Evolutionary conservation across 352 stramenopile species (phyloP).

Genomic region (Phytopythium chamaehyphon): DNA sequence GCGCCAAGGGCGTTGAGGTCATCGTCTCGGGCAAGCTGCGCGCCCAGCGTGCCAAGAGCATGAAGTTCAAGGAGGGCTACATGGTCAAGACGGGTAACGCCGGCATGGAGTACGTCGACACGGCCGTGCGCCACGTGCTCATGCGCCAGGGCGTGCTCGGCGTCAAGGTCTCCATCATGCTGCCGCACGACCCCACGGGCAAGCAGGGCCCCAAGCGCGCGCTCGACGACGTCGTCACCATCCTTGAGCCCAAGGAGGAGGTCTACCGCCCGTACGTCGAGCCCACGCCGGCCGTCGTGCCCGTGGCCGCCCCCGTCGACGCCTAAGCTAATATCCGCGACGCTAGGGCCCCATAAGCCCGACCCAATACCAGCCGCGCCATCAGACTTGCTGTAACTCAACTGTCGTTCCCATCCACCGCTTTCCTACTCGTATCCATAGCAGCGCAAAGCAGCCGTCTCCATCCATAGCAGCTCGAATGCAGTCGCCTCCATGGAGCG

Average conservation of each 20-base stretch:
- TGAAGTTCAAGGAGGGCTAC: constrained; percentile 99
- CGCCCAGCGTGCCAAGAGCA: constrained; percentile 98
- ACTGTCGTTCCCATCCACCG: background rate
- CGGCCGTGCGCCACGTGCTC: constrained; percentile 97
- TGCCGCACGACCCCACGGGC: constrained; percentile 97
- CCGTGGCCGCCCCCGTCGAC: constrained; percentile 19
- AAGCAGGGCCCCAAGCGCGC: constrained; percentile 97
- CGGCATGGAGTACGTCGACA: constrained; percentile 98
- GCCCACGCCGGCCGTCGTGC: constrained; percentile 50
- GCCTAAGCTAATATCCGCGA: constrained; percentile 29
- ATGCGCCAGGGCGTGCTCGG: constrained; percentile 99
- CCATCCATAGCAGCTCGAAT: too few relatives aligned
- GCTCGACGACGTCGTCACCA: constrained; percentile 98
- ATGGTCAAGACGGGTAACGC: constrained; percentile 99
- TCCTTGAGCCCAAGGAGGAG: constrained; percentile 99
- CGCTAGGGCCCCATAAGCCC: background rate
- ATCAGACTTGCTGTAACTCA: constrained; percentile 7
- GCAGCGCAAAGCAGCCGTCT: too few relatives aligned
- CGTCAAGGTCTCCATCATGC: constrained; percentile 99
- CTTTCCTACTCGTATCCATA: too few relatives aligned
- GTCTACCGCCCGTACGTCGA: constrained; percentile 82
- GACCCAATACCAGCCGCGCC: constrained; percentile 4
- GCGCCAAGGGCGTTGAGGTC: constrained; percentile 98
- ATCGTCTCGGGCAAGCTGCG: constrained; percentile 99
- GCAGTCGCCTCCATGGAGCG: too few relatives aligned